Evolutionary conservation across 345 rosid genomes (phyloP), one percentile per base, ranked within the genome.

Genomic region (Gossypium mustelinum): DNA sequence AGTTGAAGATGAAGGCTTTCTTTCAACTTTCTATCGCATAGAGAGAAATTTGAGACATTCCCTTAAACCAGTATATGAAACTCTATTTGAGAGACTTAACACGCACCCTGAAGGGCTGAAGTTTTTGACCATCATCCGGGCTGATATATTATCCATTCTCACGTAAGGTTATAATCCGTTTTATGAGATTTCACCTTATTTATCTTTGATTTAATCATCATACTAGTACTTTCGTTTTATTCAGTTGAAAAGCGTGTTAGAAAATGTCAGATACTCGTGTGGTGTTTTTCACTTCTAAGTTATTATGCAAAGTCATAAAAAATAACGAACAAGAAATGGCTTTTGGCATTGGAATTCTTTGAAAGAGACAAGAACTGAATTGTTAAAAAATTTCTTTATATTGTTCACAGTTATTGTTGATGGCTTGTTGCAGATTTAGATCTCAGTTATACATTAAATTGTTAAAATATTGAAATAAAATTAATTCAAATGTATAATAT

Each of bases 81-180:
- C 81, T 77, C 90, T 95, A 64, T 95, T 95, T 81, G 96, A 95
- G 79, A 83, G 94, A 69, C 81, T 95, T 71, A 93, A 93, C 82
- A 93, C 85, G 44, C 94, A 95, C 75, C 89, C 91, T 22, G 97
- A 92, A 74, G 98, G 99, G 34, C 75, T 93, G 90, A 89, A 85
- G 84, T 83, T 93, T 85, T 80, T 95, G 82, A 76, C 92, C 47
- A 69, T 84, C 67, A 86, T 95, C 62, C 93, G 97, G 18, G 93
- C 98, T 57, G 97, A 95, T 85, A 88, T 93, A 60, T 84, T 91
- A 56, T 85, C 84, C 0, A 77, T 89, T 78, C 91, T 95, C 77
- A 58, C 50, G 97, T 95, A 93, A 86, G 89, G 77, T 79, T 81
- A 78, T 80, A 47, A 20, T 76, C 75, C 61, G 47, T 74, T 60